These are phyloP conservation scores for Protomyces lactucae-debilis DNA, from an alignment of 1,139 yeast species.

Conservation along the genomic window DNA sequence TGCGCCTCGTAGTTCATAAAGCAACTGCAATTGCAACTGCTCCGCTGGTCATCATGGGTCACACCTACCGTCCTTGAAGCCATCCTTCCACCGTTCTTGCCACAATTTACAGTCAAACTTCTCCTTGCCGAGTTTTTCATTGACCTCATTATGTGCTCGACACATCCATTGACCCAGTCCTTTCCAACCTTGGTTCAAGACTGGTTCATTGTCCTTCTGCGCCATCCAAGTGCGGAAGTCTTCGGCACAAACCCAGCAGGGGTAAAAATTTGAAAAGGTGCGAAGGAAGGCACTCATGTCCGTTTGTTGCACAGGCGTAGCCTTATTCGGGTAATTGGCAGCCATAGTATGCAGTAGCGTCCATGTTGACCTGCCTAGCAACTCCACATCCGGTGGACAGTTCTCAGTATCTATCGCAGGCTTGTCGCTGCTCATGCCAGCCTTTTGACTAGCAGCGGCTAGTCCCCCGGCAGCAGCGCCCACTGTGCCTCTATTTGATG, in stretches of 20 bases:
- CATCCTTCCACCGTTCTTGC: slow-evolving; percentile 73
- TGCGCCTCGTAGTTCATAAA: not conserved
- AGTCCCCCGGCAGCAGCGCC: not conserved
- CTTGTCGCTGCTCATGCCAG: not conserved
- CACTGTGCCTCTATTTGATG: too few species aligned
- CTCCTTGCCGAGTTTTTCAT: slow-evolving; percentile 76
- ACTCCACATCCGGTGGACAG: slow-evolving; percentile 83
- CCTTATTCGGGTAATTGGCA: slow-evolving; percentile 75
- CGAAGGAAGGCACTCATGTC: slow-evolving; percentile 68
- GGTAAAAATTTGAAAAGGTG: slow-evolving; percentile 76
- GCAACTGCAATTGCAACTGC: too few species aligned
- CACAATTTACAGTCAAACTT: slow-evolving; percentile 80
- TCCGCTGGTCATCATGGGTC: slow-evolving; percentile 19
- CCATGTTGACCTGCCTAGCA: slow-evolving; percentile 86
- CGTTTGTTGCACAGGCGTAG: slow-evolving; percentile 56
- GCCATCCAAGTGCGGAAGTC: slow-evolving; percentile 67
- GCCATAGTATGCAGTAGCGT: slow-evolving; percentile 85
- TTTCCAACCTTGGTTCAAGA: slow-evolving; percentile 59
- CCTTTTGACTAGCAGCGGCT: not conserved
- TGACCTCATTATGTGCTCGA: slow-evolving; percentile 89
- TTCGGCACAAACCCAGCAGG: slow-evolving; percentile 90
- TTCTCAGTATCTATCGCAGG: slow-evolving; percentile 42
- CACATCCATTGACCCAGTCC: slow-evolving; percentile 88
- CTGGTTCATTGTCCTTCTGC: slow-evolving; percentile 53
- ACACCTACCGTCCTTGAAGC: slow-evolving; percentile 34